Base-by-base conservation (phyloP, 2,329 filamentous ascomycete genomes). In the Arthrobotrys entomopaga region DNA sequence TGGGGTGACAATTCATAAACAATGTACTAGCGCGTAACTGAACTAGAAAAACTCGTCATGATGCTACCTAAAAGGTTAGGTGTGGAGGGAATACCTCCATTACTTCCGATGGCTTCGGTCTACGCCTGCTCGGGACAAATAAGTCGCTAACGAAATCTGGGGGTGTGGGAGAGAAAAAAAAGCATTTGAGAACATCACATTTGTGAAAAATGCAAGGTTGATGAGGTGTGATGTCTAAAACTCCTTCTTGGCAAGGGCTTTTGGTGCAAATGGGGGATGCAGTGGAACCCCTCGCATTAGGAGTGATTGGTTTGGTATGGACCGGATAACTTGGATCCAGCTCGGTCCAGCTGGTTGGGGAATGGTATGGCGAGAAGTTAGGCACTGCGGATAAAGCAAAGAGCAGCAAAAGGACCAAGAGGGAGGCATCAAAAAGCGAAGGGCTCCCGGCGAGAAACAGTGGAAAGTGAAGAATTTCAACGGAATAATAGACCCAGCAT, bases 171-270 rank as follows among this genome's bases (percentile, higher is more conserved):
- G 53, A 19, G 22, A 26, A 26, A n/a, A 13, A 38, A 57, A 57
- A 40, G 24, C 10, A 34, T 6, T 34, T 34, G 2, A 7, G 29
- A 34, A 34, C 29, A 34, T 34, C 29, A 34, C 6, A 34, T 34
- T 5, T 34, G 29, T 34, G 29, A 34, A 34, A 10, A 22, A 54
- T 54, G 52, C 29, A 40, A 4, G 52, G 65, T 52, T 70, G 58
- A 58, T 19, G 29, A 58, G 49, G 49, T 34, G 56, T 59, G 59
- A 40, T 59, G 52, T 20, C 38, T 19, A 59, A 20, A 43, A 26
- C 34, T 53, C 67, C 67, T 53, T 65, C 67, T 72, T 65, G 67
- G 67, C 67, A 48, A 48, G 67, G 67, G 58, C 29, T 20, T 26
- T 19, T 56, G 29, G 42, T 19, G 10, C 15, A 13, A 43, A 43